These are phyloP conservation scores for Emergomyces orientalis DNA, from an alignment of 2,329 filamentous ascomycete species.

Conservation along the genomic window DNA sequence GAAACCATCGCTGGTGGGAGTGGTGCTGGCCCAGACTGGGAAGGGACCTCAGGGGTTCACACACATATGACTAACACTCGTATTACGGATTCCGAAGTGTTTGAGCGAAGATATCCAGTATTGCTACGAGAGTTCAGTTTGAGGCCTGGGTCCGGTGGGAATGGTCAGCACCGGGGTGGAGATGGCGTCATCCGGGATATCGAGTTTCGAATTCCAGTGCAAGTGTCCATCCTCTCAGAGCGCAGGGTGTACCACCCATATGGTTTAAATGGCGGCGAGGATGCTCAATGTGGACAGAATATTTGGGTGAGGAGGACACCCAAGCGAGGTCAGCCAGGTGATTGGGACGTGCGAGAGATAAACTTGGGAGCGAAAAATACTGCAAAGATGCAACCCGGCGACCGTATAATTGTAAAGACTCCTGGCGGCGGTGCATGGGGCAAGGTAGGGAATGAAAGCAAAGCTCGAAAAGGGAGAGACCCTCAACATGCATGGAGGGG, in stretches of 20 bases:
- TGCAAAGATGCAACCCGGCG: slow-evolving; percentile 27
- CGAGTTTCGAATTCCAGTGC: slow-evolving; percentile 67
- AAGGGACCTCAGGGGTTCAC: slow-evolving; percentile 67
- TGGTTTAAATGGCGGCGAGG: slow-evolving; percentile 68
- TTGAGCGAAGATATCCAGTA: slow-evolving; percentile 68
- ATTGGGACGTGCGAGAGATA: slow-evolving; percentile 20
- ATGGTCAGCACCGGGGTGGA: slow-evolving; percentile 59
- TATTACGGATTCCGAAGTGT: slow-evolving; percentile 71
- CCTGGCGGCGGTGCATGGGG: slow-evolving; percentile 34
- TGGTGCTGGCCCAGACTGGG: slow-evolving; percentile 63
- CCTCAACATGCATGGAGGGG: slow-evolving; percentile 51
- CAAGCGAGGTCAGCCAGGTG: slow-evolving; percentile 27
- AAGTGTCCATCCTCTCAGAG: slow-evolving; percentile 68
- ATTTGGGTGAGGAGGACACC: slow-evolving; percentile 68
- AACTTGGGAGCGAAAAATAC: slow-evolving; percentile 28
- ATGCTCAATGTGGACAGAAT: slow-evolving; percentile 68
- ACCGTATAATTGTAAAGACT: slow-evolving; percentile 31
- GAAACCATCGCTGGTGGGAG: slow-evolving; percentile 74
- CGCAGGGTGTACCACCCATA: slow-evolving; percentile 65
- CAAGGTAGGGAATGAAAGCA: slow-evolving; percentile 44
- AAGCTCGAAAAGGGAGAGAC: slow-evolving; percentile 45
- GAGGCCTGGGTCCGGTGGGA: slow-evolving; percentile 53
- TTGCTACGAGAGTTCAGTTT: slow-evolving; percentile 62
- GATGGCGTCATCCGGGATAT: slow-evolving; percentile 71
- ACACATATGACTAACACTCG: slow-evolving; percentile 81